Evolutionary conservation across 192 early-diverging fungal genomes (phyloP), one percentile per base, ranked within the genome.

Genomic region (Coemansia guatemalensis): DNA sequence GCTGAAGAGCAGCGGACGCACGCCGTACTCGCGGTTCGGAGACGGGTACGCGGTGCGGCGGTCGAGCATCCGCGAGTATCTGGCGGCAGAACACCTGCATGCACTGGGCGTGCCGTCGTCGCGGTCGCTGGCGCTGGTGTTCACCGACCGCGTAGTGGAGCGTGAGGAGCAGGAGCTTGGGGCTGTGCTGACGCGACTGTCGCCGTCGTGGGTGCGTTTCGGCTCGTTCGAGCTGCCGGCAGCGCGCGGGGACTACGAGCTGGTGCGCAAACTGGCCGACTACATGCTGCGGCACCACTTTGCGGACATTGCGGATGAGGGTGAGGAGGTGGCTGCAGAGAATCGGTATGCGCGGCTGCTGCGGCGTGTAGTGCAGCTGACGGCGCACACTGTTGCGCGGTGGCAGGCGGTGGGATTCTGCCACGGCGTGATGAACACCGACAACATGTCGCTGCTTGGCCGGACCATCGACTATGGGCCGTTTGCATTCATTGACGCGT

Each of bases 341-440:
- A 83, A 88, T 54, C 71, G 81, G 41, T 95, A 92, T 64, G 80
- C 80, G 22, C 58, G 39, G 25, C 73, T 92, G 62, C 81, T 92
- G 55, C 50, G 59, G 29, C 64, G 82, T 26, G 82, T 93, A 1
- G 82, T 85, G 3, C 63, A 69, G 17, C 71, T 74, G 20, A 95
- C 92, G 0, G 91, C 92, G 0, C 52, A 67, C 17, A 91, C 88
- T 83, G 84, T 92, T 20, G 92, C 93, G 6, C 78, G 73, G 21
- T 95, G 91, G 93, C 91, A 94, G 74, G 75, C 84, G 0, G 72
- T 88, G 27, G 92, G 90, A 7, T 92, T 92, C 73, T 87, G 85
- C 81, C 88, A 93, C 57, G 89, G 92, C 29, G 93, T 95, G 2
- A 90, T 95, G 89, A 95, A 95, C 73, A 95, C 93, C 0, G 93